Conservation (phyloP, 257 asterid species). For the Catharanthus roseus region DNA sequence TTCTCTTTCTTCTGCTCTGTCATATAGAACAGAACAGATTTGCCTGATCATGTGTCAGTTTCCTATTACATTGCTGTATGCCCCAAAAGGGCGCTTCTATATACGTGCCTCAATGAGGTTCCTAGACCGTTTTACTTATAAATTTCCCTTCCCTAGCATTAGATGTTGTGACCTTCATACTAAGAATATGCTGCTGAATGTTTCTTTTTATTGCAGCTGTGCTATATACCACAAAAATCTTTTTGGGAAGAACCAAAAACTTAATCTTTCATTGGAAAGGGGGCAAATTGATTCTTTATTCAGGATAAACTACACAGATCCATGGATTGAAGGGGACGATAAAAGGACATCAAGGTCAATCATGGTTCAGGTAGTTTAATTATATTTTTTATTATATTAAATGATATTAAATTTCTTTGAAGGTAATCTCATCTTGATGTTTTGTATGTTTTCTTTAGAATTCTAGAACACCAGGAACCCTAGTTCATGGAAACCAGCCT, state of each 20-base stretch:
- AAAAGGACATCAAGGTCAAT: slow-evolving; percentile 92
- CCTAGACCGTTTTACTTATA: background rate
- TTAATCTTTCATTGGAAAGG: slow-evolving; percentile 87
- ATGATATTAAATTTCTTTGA: background rate
- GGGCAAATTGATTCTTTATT: slow-evolving; percentile 94
- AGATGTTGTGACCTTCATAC: background rate
- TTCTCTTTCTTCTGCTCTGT: background rate
- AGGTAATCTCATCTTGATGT: slow-evolving; percentile 17
- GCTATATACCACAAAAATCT: slow-evolving; percentile 92
- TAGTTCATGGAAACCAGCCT: slow-evolving; percentile 91
- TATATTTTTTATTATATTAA: slow-evolving; percentile 4
- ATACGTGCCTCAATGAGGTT: background rate
- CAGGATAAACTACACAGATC: slow-evolving; percentile 84
- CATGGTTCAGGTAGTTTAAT: slow-evolving; percentile 70
- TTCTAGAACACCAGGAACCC: slow-evolving; percentile 93
- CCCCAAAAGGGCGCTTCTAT: background rate
- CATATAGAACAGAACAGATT: background rate
- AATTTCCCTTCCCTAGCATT: slow-evolving; percentile 2
- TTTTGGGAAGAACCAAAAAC: slow-evolving; percentile 91
- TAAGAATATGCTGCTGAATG: slow-evolving; percentile 10
- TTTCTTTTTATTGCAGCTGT: slow-evolving; percentile 54
- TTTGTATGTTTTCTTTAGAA: slow-evolving; percentile 45
- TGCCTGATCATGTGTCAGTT: background rate
- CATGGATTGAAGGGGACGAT: slow-evolving; percentile 99
- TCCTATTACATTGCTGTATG: background rate